Evolutionary conservation across 441 rosid species (phyloP), one percentile per base, ranked within the genome.

Genomic region (Heliophila coronopifolia): DNA sequence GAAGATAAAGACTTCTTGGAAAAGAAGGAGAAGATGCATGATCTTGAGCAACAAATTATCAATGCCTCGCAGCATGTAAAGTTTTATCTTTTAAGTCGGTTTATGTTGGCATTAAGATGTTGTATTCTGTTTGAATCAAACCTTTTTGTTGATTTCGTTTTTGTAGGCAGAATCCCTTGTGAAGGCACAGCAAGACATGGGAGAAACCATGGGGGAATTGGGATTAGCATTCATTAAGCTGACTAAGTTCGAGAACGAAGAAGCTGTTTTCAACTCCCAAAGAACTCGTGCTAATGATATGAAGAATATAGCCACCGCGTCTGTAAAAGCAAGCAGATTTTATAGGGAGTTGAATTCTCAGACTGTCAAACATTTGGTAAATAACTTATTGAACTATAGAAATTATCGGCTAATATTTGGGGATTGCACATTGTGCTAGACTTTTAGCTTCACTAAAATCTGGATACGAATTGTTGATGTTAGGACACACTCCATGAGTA

Each of bases 401-500:
- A 22, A 14, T 5, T 50, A 4, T 50, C 20, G 15, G 4, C 13
- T 5, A 30, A 9, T 22, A 7, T 9, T 31, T 16, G 6, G 11
- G 45, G 55, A 9, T 35, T 15, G 1, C 4, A 20, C 2, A 2
- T 20, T 4, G 23, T 20, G 12, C 4, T n/a, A n/a, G n/a, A n/a
- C n/a, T n/a, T 15, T 15, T n/a, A 4, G 25, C 41, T 49, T 40
- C 6, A 43, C 14, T 50, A 40, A 55, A 10, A 54, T 14, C 12
- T 20, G n/a, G n/a, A n/a, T 38, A 8, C 14, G 3, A 41, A 2
- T 40, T 3, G 3, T 47, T 19, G 9, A 34, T 58, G 67, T 53
- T 73, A 86, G 92, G 92, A 86, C 58, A 73, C 77, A n/a, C 81
- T 90, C 27, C 96, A 86, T 30, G 96, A 86, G 33, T 81, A 90